A percentile compares a stretch with the other conserved stretches of the same genome.
phyloP scores from a whole-genome alignment of 768 basidiomycete genomes.

The Phlebiopsis gigantea region DNA sequence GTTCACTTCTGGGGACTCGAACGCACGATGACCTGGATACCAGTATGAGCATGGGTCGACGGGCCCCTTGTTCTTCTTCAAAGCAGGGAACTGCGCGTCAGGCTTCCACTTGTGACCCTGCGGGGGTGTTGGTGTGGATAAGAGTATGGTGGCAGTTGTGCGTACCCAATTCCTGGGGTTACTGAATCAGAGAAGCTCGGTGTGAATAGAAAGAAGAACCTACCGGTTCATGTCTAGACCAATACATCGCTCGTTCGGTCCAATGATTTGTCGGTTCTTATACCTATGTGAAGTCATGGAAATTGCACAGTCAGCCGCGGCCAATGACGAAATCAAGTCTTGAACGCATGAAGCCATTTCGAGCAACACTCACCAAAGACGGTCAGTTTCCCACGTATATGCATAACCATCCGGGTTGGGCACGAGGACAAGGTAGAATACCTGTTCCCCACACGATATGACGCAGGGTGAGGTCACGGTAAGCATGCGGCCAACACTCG shows the following conservation, averaged over 20 bases:
- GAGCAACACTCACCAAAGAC: constrained; percentile 46
- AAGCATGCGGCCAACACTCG: background rate
- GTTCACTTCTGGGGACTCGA: constrained; percentile 73
- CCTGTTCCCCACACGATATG: constrained; percentile 25
- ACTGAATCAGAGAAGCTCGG: constrained; percentile 1
- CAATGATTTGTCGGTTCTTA: constrained; percentile 61
- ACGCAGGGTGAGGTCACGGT: background rate
- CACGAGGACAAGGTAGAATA: constrained; percentile 63
- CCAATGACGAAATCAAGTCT: background rate
- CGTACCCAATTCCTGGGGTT: constrained; percentile 63
- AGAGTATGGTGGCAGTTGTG: background rate
- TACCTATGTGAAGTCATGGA: constrained; percentile 36
- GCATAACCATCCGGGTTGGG: constrained; percentile 73
- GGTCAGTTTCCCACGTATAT: constrained; percentile 66
- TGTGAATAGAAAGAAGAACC: constrained; percentile 2
- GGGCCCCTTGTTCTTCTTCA: constrained; percentile 7
- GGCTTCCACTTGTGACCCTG: constrained; percentile 72
- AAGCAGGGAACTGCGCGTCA: constrained; percentile 20
- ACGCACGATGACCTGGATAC: constrained; percentile 70
- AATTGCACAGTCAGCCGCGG: background rate
- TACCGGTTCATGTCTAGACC: constrained; percentile 80
- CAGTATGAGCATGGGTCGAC: constrained; percentile 65
- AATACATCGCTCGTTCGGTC: constrained; percentile 44
- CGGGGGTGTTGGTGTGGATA: background rate
- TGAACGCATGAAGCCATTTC: background rate